These are phyloP conservation scores for Golubevia pallescens DNA, from an alignment of 1,284 basidiomycete species.

Conservation along the genomic window DNA sequence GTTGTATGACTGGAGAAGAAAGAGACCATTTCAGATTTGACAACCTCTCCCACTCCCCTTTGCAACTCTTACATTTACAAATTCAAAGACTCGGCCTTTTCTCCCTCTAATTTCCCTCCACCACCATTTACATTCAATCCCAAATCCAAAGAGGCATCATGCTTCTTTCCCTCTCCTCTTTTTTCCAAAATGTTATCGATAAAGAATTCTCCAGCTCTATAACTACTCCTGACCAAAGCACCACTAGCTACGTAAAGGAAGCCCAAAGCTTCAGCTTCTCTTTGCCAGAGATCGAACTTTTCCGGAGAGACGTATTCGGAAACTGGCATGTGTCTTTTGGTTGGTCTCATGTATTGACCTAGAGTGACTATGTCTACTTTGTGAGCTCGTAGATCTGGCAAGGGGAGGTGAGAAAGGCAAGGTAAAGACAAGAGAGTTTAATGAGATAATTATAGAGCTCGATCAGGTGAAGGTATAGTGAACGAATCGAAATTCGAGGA, in stretches of 20 bases:
- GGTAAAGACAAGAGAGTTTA: not conserved
- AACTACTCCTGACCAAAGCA: constrained; percentile 54
- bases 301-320: constrained; percentile 52
- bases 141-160: too few species aligned
- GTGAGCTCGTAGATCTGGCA: constrained; percentile 34
- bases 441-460: not conserved
- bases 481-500: not conserved
- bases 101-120: too few species aligned
- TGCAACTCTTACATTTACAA: too few species aligned
- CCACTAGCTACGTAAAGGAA: constrained; percentile 62
- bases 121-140: too few species aligned
- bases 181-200: constrained; percentile 4
- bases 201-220: constrained; percentile 62
- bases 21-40: too few species aligned
- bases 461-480: not conserved
- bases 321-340: constrained; percentile 63
- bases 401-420: not conserved
- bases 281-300: constrained; percentile 53
- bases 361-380: constrained; percentile 63
- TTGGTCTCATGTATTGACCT: constrained; percentile 64
- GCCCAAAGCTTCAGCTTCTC: constrained; percentile 42
- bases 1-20: too few species aligned
- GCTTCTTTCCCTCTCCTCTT: too few species aligned
- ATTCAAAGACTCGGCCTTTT: too few species aligned
- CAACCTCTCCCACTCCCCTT: too few species aligned